Evolutionary conservation across 495 filamentous ascomycete genomes (phyloP).

Genomic region (Stereocaulon alpinum): DNA sequence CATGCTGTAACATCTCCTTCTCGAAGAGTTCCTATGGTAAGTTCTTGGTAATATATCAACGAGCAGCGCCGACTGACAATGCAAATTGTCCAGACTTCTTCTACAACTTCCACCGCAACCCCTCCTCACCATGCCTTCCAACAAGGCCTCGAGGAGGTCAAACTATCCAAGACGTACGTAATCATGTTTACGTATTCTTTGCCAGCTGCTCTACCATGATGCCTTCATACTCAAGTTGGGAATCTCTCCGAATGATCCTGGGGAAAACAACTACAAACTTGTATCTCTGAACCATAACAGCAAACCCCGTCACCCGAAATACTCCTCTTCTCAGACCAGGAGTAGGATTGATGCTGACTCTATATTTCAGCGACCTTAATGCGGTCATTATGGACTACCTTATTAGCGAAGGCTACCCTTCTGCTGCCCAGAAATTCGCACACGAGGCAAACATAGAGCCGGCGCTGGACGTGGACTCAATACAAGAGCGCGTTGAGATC

Average conservation of each 20-base stretch:
- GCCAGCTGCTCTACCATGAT: constrained; percentile 50
- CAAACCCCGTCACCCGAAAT: too few relatives aligned
- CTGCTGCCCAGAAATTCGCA: constrained; percentile 85
- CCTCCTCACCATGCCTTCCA: constrained; percentile 65
- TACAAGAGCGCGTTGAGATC: constrained; percentile 61
- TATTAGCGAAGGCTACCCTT: constrained; percentile 89
- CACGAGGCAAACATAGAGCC: constrained; percentile 81
- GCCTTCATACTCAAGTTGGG: constrained; percentile 86
- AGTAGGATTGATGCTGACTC: constrained; percentile 24
- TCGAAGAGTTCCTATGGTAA: constrained; percentile 9
- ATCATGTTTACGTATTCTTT: constrained; percentile 7
- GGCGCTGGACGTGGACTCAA: constrained; percentile 56
- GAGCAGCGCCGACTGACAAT: not conserved
- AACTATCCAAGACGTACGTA: constrained; percentile 79
- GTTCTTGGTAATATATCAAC: not conserved
- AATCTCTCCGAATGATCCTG: constrained; percentile 98
- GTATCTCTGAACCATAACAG: constrained; percentile 24
- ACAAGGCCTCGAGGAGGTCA: constrained; percentile 71
- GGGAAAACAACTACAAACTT: constrained; percentile 75
- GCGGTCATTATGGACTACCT: constrained; percentile 94
- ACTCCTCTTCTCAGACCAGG: not conserved
- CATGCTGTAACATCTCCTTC: not conserved
- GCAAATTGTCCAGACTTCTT: constrained; percentile 43
- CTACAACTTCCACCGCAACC: constrained; percentile 53
- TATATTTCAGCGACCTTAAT: constrained; percentile 72